Percentiles rank a stretch among this genome's conserved stretches.
These are phyloP conservation scores for Mycena filopes DNA, from an alignment of 768 basidiomycete species.

Conservation along the genomic window DNA sequence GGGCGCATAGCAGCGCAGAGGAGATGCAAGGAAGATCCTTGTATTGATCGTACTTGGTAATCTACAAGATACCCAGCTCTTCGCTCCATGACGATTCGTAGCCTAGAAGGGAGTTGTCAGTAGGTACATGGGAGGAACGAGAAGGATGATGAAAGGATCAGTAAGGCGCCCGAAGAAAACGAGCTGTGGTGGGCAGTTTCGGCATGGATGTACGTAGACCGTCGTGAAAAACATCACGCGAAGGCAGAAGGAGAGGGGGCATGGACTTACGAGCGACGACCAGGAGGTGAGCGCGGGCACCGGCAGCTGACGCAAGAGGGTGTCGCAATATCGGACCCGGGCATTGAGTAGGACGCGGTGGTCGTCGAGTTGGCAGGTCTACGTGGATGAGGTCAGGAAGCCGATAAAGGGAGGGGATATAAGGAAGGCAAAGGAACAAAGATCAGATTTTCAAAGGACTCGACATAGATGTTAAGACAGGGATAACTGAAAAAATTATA, in stretches of 20 bases:
- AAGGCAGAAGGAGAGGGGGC: slow-evolving; percentile 3
- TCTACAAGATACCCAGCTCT: too few relatives aligned
- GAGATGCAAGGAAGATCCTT: too few relatives aligned
- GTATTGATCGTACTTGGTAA: too few relatives aligned
- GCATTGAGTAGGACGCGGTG: too few relatives aligned
- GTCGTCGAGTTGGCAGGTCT: too few relatives aligned
- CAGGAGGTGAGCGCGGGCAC: too few relatives aligned
- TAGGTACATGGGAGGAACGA: too few relatives aligned
- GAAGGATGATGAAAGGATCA: slow-evolving; percentile 52
- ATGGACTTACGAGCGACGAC: slow-evolving; percentile 55
- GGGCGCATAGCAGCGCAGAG: too few relatives aligned
- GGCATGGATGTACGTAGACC: slow-evolving; percentile 89
- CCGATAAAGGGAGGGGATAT: background rate
- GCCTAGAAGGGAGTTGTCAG: too few relatives aligned
- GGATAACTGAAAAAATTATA: slow-evolving; percentile 31
- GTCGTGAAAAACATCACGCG: slow-evolving; percentile 87
- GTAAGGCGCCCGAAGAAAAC: slow-evolving; percentile 81
- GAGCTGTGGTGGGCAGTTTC: slow-evolving; percentile 96
- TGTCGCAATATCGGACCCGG: too few relatives aligned
- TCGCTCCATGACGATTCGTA: too few relatives aligned
- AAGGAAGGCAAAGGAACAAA: slow-evolving; percentile 4
- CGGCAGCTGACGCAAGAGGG: too few relatives aligned
- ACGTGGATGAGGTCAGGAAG: background rate
- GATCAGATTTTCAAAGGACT: slow-evolving; percentile 25
- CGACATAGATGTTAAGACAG: slow-evolving; percentile 32